Percentiles rank a stretch among this genome's conserved stretches.
Conservation (phyloP, 768 basidiomycete genomes). For the Tylopilus subfusipes region DNA sequence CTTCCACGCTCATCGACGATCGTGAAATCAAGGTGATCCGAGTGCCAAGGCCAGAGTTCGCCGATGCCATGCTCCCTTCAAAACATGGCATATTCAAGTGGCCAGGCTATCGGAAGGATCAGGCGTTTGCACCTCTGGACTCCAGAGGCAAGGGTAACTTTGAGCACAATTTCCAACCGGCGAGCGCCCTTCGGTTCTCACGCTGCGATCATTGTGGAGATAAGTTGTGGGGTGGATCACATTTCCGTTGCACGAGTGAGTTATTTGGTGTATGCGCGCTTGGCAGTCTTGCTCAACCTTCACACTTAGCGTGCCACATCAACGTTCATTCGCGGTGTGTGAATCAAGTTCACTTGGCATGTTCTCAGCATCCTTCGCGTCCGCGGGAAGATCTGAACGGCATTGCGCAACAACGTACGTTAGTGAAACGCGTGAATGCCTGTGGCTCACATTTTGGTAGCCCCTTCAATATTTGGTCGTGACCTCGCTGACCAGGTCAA, state of each 20-base stretch:
- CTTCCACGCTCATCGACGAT: conserved; percentile 25
- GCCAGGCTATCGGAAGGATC: conserved; percentile 59
- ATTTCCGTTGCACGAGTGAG: conserved; percentile 84
- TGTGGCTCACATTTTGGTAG: conserved; percentile 36
- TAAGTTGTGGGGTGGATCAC: conserved; percentile 99
- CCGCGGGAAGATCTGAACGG: conserved; percentile 31
- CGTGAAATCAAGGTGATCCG: conserved; percentile 27
- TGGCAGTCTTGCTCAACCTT: conserved; percentile 1
- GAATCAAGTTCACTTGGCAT: conserved; percentile 61
- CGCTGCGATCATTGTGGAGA: conserved; percentile 95
- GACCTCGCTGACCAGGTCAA: conserved; percentile 81
- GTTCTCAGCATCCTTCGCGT: conserved; percentile 49
- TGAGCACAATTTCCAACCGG: conserved; percentile 86
- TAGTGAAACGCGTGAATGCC: background rate
- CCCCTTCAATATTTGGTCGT: conserved; percentile 90
- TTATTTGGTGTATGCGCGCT: conserved; percentile 4
- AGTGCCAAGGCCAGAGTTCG: conserved; percentile 27
- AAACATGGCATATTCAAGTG: conserved; percentile 68
- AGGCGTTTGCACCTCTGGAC: conserved; percentile 31
- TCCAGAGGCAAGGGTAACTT: conserved; percentile 40
- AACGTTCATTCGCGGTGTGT: conserved; percentile 88
- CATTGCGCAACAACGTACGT: conserved; percentile 20
- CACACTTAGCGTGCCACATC: conserved; percentile 65
- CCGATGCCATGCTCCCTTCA: conserved; percentile 48
- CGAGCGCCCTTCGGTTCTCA: conserved; percentile 83